Conservation (phyloP, 2,329 filamentous ascomycete species). For the Rhinocladiella mackenziei region DNA sequence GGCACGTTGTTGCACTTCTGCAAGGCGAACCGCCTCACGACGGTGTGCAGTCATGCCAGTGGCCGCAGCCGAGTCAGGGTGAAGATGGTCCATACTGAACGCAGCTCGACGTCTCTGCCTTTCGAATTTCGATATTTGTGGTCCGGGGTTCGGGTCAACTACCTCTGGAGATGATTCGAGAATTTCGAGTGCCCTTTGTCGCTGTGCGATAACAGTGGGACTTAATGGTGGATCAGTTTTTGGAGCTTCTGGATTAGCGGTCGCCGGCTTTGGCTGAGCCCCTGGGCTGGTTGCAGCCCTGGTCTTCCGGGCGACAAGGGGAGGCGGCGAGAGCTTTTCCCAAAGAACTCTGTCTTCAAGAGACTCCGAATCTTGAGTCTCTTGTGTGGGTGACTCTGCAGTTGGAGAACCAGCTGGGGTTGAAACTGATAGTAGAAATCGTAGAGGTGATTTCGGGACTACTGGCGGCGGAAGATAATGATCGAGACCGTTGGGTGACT, state of each 20-base stretch:
- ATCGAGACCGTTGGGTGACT: neutral
- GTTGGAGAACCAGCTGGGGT: neutral
- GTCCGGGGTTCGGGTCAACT: slow-evolving; percentile 8
- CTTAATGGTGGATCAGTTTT: slow-evolving; percentile 1
- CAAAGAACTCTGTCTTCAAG: slow-evolving; percentile 15
- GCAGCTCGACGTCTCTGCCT: slow-evolving; percentile 35
- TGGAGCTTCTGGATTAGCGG: neutral
- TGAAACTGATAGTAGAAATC: slow-evolving; percentile 1
- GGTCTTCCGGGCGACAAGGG: slow-evolving; percentile 14
- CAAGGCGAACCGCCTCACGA: slow-evolving; percentile 46
- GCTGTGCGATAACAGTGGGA: slow-evolving; percentile 8
- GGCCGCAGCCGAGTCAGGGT: slow-evolving; percentile 31
- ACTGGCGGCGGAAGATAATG: slow-evolving; percentile 7
- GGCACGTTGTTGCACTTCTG: slow-evolving; percentile 43
- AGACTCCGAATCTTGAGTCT: neutral
- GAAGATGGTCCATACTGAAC: slow-evolving; percentile 24
- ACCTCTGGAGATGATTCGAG: slow-evolving; percentile 12
- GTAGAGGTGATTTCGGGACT: slow-evolving; percentile 13
- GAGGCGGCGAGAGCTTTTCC: slow-evolving; percentile 17
- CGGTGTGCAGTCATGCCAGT: slow-evolving; percentile 49
- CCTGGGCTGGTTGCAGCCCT: slow-evolving; percentile 4
- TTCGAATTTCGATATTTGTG: slow-evolving; percentile 2
- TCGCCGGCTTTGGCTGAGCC: neutral
- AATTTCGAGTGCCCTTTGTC: slow-evolving; percentile 6
- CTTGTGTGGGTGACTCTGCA: neutral